Conservation (phyloP, 139 green algal species). For the Tetraselmis striata region DNA sequence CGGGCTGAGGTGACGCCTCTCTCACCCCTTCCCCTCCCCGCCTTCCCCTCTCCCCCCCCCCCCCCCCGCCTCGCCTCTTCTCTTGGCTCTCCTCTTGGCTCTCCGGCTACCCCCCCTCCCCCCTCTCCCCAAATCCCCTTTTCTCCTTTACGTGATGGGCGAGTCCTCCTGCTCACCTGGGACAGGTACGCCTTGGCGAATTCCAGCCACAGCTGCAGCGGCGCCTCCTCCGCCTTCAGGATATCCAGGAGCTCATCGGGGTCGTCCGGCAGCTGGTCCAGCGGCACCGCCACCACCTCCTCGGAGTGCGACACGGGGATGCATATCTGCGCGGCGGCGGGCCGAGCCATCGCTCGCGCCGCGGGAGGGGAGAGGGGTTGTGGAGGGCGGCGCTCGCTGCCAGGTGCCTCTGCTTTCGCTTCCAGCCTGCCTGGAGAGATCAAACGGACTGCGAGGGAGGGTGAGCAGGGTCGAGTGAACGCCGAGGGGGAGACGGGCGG, state of each 20-base stretch:
- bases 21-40: too few relatives aligned
- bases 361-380: neutral
- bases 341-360: neutral
- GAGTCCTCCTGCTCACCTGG: neutral
- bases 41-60: too few relatives aligned
- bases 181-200: constrained; percentile 60
- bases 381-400: neutral
- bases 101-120: too few relatives aligned
- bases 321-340: constrained; percentile 34
- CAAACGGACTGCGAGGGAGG: too few relatives aligned
- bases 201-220: constrained; percentile 62
- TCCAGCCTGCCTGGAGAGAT: neutral
- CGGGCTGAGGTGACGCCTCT: too few relatives aligned
- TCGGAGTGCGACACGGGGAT: constrained; percentile 41
- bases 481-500: too few relatives aligned
- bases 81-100: too few relatives aligned
- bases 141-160: too few relatives aligned
- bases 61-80: too few relatives aligned
- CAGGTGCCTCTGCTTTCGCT: neutral
- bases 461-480: too few relatives aligned
- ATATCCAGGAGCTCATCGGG: constrained; percentile 58
- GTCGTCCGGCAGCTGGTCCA: constrained; percentile 45
- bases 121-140: too few relatives aligned
- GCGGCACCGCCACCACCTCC: constrained; percentile 46
- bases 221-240: constrained; percentile 55